Conservation (phyloP, 768 basidiomycete genomes). For the Lyophyllum atratum region DNA sequence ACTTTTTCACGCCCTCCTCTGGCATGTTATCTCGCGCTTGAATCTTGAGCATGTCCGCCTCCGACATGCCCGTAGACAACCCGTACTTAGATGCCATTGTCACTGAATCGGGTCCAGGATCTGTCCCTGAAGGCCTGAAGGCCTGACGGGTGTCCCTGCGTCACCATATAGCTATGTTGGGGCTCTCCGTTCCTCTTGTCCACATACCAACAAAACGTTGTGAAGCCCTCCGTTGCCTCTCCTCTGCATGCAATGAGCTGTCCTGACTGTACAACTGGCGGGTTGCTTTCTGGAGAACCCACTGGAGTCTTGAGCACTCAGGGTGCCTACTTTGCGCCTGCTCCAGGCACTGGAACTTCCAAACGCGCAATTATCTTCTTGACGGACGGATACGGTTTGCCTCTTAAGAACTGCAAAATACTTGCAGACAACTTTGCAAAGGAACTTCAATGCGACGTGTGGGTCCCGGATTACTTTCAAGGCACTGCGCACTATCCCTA, state of each 20-base stretch:
- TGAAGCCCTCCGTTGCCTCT: background rate
- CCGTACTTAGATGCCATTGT: too few species aligned
- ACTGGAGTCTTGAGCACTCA: constrained; percentile 39
- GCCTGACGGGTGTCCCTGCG: too few species aligned
- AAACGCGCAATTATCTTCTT: constrained; percentile 51
- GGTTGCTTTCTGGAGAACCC: constrained; percentile 48
- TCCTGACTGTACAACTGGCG: constrained; percentile 46
- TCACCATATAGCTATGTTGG: too few species aligned
- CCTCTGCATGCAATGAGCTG: constrained; percentile 21
- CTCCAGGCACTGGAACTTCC: constrained; percentile 14
- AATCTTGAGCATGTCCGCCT: background rate
- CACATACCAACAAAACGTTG: too few species aligned
- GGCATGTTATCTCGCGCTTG: too few species aligned
- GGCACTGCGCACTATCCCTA: constrained; percentile 30
- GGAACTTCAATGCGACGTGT: constrained; percentile 57
- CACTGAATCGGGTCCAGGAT: too few species aligned
- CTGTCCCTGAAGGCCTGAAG: too few species aligned
- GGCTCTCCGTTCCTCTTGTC: too few species aligned
- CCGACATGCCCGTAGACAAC: too few species aligned
- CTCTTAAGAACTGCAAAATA: constrained; percentile 55
- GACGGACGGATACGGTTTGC: constrained; percentile 61
- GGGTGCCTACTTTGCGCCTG: constrained; percentile 46
- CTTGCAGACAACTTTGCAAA: constrained; percentile 56
- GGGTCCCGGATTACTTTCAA: constrained; percentile 63
- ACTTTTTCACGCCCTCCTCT: too few species aligned